Conservation (phyloP, 257 asterid species). For the Jacaranda mimosifolia region DNA sequence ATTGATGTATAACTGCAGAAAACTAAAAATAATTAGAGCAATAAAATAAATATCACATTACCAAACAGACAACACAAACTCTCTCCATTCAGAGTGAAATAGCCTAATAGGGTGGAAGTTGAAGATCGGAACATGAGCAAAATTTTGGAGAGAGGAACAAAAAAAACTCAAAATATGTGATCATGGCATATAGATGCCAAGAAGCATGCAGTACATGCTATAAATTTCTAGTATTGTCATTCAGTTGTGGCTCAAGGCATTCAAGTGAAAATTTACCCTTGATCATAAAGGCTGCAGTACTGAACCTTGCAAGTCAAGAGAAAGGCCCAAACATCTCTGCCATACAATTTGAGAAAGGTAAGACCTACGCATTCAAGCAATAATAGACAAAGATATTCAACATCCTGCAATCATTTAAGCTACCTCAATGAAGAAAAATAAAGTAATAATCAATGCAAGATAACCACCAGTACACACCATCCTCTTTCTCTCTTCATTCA, state of each 20-base stretch:
- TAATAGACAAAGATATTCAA: too few relatives aligned
- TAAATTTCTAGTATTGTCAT: too few relatives aligned
- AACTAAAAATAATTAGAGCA: slow-evolving; percentile 18
- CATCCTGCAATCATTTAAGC: too few relatives aligned
- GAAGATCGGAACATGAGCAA: too few relatives aligned
- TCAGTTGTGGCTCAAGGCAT: too few relatives aligned
- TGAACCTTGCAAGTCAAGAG: slow-evolving; percentile 82
- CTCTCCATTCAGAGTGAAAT: neutral
- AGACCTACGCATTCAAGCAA: too few relatives aligned
- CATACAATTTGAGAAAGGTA: slow-evolving; percentile 24
- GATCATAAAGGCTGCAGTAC: slow-evolving; percentile 83
- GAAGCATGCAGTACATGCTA: too few relatives aligned
- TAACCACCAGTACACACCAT: neutral
- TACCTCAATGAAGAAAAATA: neutral
- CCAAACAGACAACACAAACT: neutral
- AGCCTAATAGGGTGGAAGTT: neutral
- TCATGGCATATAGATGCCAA: neutral
- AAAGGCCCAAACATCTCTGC: slow-evolving; percentile 89
- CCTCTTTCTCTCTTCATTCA: neutral
- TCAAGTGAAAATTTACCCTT: slow-evolving; percentile 58
- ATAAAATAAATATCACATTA: neutral
- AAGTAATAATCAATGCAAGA: neutral
- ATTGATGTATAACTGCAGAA: slow-evolving; percentile 87
- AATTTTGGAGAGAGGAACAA: too few relatives aligned
- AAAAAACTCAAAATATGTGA: neutral